These are phyloP conservation scores for Mycena alexandri DNA, from an alignment of 768 basidiomycete genomes.

Conservation along the genomic window DNA sequence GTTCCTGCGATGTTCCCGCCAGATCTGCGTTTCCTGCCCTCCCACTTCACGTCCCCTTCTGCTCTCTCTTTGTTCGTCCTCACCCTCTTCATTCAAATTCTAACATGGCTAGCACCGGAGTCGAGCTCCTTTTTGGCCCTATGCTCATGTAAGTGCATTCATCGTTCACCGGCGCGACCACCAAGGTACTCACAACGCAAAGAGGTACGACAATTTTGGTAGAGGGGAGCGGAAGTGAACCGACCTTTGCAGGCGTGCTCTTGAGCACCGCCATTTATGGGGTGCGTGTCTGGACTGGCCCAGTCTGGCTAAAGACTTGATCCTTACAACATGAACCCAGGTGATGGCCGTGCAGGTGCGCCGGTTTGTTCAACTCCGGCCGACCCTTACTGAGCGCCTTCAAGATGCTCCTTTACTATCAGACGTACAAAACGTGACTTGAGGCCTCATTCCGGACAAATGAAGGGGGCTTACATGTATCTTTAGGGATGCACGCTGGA, in stretches of 20 bases:
- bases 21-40: not conserved
- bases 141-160: no score
- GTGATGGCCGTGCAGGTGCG: conserved; percentile 26
- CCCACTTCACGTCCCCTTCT: not conserved
- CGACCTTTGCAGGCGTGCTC: conserved; percentile 22
- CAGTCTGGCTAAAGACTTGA: no score
- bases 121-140: conserved; percentile 28
- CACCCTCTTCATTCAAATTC: conserved; percentile 3
- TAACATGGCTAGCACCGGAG: conserved; percentile 35
- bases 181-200: conserved; percentile 14
- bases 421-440: conserved; percentile 22
- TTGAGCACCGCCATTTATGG: conserved; percentile 28
- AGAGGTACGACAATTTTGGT: no score
- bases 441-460: not conserved
- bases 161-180: no score
- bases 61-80: not conserved
- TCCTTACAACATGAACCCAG: conserved; percentile 5
- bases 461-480: not conserved
- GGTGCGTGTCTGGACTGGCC: conserved; percentile 15
- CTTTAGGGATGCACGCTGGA: conserved; percentile 27
- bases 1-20: no score
- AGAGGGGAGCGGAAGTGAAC: no score
- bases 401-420: conserved; percentile 34
- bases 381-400: not conserved
- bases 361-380: not conserved